Evolutionary conservation across 2,329 filamentous ascomycete genomes (phyloP), one percentile per base, ranked within the genome.

Genomic region (Chaetomiaceae sp.): DNA sequence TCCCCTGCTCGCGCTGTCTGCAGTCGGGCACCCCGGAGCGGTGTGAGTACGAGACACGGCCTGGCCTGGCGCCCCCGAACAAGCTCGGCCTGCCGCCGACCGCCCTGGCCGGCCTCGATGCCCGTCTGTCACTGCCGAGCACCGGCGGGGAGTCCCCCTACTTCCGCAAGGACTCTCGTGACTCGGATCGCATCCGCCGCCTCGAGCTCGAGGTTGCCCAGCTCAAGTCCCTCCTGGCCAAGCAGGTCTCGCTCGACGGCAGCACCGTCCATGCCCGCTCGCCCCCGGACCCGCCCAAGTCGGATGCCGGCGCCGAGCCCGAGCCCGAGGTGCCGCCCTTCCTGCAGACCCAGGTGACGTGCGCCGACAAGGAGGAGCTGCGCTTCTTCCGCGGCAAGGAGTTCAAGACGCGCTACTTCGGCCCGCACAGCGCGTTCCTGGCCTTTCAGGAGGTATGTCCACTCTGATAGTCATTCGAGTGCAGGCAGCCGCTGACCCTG

Each of bases 1-100:
- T 82, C 61, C 81, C 81, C 22, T 84, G 81, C 63, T 79, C 82
- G 66, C 77, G 81, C 43, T 84, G 81, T 66, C 74, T 83, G 66
- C 83, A 82, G 68, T 82, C 79, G 56, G 80, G 79, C 61, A 83
- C 80, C 25, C 75, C 80, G 19, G 80, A 82, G 47, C 74, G 77
- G 15, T 83, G 80, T 68, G 80, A 76, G 57, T 83, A 83, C 63
- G 80, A 83, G 66, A 76, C 78, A 27, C 66, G 72, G 33, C 72
- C 72, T 19, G 71, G 72, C 25, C 61, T 66, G 43, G 66, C 61
- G n/a, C 69, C 62, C 14, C 66, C 60, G 53, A 66, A 62, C 59
- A 79, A 75, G 69, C 78, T 76, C 51, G 75, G 77, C 62, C 69
- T 80, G 55, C 65, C 66, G 11, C 66, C 65, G 46, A 61, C 60